Evolutionary conservation across 2,329 filamentous ascomycete species (phyloP).

Genomic region (Colletotrichum sp.): DNA sequence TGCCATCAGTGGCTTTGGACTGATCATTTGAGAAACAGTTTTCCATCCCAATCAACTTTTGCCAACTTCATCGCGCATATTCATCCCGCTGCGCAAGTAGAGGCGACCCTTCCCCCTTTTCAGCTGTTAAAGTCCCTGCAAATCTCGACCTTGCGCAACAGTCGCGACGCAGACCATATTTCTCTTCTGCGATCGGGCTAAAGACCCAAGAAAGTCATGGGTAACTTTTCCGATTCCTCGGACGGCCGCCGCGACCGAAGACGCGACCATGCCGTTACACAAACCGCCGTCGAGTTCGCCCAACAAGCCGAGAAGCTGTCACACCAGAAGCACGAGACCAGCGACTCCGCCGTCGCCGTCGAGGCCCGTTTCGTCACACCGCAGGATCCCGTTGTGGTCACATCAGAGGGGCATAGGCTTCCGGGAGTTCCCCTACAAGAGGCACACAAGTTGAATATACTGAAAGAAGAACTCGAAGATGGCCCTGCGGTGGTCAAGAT

Average conservation of each 20-base stretch:
- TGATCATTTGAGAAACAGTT: background rate
- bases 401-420: conserved; percentile 68
- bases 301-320: conserved; percentile 66
- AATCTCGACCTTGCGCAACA: background rate
- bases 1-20: conserved; percentile 15
- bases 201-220: background rate
- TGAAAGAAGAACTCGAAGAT: conserved; percentile 55
- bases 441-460: conserved; percentile 70
- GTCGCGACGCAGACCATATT: background rate
- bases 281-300: conserved; percentile 59
- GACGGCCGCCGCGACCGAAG: background rate
- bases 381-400: conserved; percentile 74
- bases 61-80: background rate
- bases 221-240: conserved; percentile 14
- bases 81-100: background rate
- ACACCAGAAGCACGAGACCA: conserved; percentile 33
- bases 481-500: conserved; percentile 27
- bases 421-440: conserved; percentile 74
- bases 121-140: background rate
- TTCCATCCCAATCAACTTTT: background rate
- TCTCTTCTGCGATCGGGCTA: background rate
- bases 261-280: conserved; percentile 31
- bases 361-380: conserved; percentile 71
- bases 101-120: background rate
- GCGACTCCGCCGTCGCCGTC: conserved; percentile 52